These are phyloP conservation scores for Myriosclerotinia scirpicola DNA, from an alignment of 2,329 filamentous ascomycete genomes.

Conservation along the genomic window DNA sequence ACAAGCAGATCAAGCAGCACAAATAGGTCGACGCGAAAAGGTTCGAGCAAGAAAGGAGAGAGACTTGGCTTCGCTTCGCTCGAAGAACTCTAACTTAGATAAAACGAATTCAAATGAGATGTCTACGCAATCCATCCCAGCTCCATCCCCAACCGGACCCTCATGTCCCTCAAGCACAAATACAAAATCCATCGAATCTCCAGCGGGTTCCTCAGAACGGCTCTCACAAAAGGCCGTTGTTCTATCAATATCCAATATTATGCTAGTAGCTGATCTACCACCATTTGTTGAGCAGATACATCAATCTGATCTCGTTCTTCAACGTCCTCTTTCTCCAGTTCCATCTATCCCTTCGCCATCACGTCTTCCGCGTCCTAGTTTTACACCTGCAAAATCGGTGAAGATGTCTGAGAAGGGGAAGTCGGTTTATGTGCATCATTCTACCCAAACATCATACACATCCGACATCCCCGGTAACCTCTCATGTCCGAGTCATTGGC, in stretches of 20 bases:
- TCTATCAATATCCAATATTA: neutral
- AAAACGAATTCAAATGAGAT: neutral
- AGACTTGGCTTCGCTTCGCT: constrained; percentile 32
- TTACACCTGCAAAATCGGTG: neutral
- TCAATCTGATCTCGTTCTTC: too few species aligned
- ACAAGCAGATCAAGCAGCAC: neutral
- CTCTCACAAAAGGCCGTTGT: neutral
- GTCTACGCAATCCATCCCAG: neutral
- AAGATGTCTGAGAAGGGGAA: neutral
- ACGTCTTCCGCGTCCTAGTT: neutral
- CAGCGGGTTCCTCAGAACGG: neutral
- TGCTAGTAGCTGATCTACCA: constrained; percentile 12
- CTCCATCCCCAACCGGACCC: neutral
- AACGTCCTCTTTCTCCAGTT: neutral
- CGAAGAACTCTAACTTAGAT: neutral
- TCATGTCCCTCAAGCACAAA: neutral
- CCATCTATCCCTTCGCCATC: neutral
- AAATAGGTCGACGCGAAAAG: constrained; percentile 30
- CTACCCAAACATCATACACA: neutral
- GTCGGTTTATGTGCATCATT: neutral
- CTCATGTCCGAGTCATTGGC: neutral
- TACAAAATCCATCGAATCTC: neutral
- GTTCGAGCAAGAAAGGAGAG: constrained; percentile 33
- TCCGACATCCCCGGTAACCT: too few species aligned
- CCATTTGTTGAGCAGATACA: neutral